These are phyloP conservation scores for Durotheca rogersii DNA, from an alignment of 495 filamentous ascomycete species.

Conservation along the genomic window DNA sequence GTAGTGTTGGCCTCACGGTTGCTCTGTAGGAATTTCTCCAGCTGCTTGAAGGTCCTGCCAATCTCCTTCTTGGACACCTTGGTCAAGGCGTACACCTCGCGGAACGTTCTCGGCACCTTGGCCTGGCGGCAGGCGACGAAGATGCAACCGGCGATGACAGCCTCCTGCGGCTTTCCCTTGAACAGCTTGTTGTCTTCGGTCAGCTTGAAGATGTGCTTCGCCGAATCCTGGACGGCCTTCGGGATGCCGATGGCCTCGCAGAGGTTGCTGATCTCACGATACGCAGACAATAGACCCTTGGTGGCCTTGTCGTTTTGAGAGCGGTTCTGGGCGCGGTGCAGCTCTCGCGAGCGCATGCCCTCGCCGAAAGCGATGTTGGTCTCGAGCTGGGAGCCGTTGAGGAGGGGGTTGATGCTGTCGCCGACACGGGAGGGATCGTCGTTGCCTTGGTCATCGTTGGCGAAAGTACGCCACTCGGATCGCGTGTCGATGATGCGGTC, in stretches of 20 bases:
- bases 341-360: slow-evolving; percentile 67
- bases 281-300: slow-evolving; percentile 67
- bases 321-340: slow-evolving; percentile 86
- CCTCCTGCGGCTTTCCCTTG: slow-evolving; percentile 93
- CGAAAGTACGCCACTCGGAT: slow-evolving; percentile 98
- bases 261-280: slow-evolving; percentile 82
- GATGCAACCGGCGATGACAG: slow-evolving; percentile 91
- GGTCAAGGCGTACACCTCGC: slow-evolving; percentile 86
- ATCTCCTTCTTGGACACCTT: slow-evolving; percentile 97
- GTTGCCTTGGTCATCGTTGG: slow-evolving; percentile 90
- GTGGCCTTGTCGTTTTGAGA: slow-evolving; percentile 81
- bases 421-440: slow-evolving; percentile 98
- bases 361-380: slow-evolving; percentile 82
- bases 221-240: slow-evolving; percentile 75
- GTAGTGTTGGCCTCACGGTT: slow-evolving; percentile 41
- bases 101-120: slow-evolving; percentile 83
- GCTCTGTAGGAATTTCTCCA: slow-evolving; percentile 80
- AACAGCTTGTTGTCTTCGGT: slow-evolving; percentile 89
- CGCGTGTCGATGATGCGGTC: slow-evolving; percentile 91
- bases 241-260: slow-evolving; percentile 84
- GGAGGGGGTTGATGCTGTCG: slow-evolving; percentile 80
- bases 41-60: slow-evolving; percentile 86
- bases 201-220: slow-evolving; percentile 92
- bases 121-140: slow-evolving; percentile 95
- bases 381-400: slow-evolving; percentile 89